Base-by-base conservation (phyloP, 2,329 filamentous ascomycete genomes). In the Neodidymelliopsis sp. region DNA sequence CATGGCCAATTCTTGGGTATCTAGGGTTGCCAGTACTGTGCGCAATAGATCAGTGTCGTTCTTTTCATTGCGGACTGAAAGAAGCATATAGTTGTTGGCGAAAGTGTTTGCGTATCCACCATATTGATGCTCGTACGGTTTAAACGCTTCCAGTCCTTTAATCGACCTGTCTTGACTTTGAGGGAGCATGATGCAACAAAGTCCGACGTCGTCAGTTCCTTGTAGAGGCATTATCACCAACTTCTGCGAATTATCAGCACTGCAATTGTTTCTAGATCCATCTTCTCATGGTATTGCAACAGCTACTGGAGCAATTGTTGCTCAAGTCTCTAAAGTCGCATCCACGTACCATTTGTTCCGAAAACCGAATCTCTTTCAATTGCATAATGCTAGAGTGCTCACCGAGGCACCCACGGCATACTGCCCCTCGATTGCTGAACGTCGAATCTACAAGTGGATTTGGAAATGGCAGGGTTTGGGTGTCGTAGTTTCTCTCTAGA, bases 131-230 rank as follows among this genome's bases (percentile, higher is more conserved):
- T 62, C 51, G 16, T 54, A 62, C 4, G 56, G 59, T 4, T 59
- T 44, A 37, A 53, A 63, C 7, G 33, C 13, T 23, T 59, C 51
- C 12, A 63, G 31, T 2, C 42, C 37, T 6, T 35, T 36, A 31
- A 60, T 37, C 11, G 50, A 55, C 20, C 53, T 48, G n/a, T 64
- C 53, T 15, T 30, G 31, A 12, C 43, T 36, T 18, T 60, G 56
- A 5, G 54, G 57, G 10, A 61, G 3, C 34, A 60, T 46, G 19
- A 66, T 64, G 33, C 59, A 59, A 23, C 62, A 64, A 19, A 58
- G n/a, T 1, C 43, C 57, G 8, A 36, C 31, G 3, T 54, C 37
- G n/a, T 56, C 49, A 6, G 54, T 44, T 24, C 41, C 49, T 8
- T 48, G 42, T n/a, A 65, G 43, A 1, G 53, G 52, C 57, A 66